Conservation (phyloP, 192 early-diverging fungal species). For the Backusella tuberculispora region DNA sequence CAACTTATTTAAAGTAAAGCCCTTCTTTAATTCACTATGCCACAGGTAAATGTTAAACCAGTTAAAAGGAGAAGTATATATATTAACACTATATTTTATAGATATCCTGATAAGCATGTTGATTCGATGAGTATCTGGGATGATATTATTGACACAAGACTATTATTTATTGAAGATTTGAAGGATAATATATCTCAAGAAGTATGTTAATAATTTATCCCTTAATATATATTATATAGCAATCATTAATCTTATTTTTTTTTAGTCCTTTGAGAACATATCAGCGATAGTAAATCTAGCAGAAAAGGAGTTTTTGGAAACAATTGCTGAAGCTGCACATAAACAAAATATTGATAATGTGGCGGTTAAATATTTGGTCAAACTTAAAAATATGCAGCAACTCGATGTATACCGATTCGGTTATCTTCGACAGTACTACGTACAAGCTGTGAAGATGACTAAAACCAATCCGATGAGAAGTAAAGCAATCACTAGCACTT, state of each 20-base stretch:
- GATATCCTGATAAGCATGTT: slow-evolving; percentile 49
- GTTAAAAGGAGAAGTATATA: neutral
- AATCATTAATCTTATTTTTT: neutral
- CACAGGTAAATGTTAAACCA: neutral
- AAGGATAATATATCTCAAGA: neutral
- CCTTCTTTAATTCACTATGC: slow-evolving; percentile 14
- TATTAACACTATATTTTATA: neutral
- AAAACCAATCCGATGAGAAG: neutral
- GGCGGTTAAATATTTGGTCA: slow-evolving; percentile 50
- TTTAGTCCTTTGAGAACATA: neutral
- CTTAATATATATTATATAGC: neutral
- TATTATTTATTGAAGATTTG: slow-evolving; percentile 51
- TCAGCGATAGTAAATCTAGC: slow-evolving; percentile 21
- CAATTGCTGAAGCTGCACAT: slow-evolving; percentile 61
- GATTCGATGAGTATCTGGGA: slow-evolving; percentile 67
- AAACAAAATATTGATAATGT: slow-evolving; percentile 62
- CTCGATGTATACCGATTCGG: neutral
- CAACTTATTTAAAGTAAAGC: neutral
- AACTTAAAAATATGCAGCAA: slow-evolving; percentile 2
- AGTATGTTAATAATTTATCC: neutral
- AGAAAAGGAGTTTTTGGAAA: slow-evolving; percentile 36
- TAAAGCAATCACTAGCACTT: neutral
- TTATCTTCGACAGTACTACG: neutral
- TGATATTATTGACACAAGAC: slow-evolving; percentile 56
- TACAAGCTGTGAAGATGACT: neutral